These are phyloP conservation scores for Hypoxylon sp. DNA, from an alignment of 2,329 filamentous ascomycete genomes.

Conservation along the genomic window DNA sequence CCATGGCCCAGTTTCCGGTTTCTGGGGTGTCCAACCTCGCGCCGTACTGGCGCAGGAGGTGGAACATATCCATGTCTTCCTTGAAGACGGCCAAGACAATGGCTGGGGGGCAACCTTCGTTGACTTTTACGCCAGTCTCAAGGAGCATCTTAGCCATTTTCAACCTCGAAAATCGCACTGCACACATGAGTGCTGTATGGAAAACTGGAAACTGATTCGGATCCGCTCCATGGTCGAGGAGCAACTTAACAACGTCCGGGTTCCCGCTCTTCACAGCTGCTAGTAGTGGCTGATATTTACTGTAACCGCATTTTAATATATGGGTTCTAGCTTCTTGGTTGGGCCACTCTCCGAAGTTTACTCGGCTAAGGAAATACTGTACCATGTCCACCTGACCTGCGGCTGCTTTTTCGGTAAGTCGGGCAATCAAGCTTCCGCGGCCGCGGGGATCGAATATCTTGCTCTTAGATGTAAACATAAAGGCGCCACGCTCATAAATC, in stretches of 20 bases:
- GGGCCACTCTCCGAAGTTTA: background rate
- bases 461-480: background rate
- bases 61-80: conserved; percentile 39
- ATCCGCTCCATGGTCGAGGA: conserved; percentile 11
- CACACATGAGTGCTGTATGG: conserved; percentile 7
- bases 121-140: conserved; percentile 30
- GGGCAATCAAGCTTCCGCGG: background rate
- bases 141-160: conserved; percentile 28
- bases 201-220: background rate
- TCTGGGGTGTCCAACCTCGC: conserved; percentile 42
- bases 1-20: conserved; percentile 41
- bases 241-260: background rate
- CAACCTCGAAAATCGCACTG: background rate
- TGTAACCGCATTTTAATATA: background rate
- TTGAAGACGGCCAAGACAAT: conserved; percentile 32
- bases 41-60: conserved; percentile 31
- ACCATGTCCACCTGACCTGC: conserved; percentile 6
- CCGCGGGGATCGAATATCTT: background rate
- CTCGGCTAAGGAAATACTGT: background rate
- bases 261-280: conserved; percentile 3
- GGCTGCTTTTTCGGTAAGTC: background rate
- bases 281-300: background rate
- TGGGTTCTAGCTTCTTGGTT: background rate
- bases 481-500: conserved; percentile 4
- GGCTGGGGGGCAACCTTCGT: conserved; percentile 21